Conservation (phyloP, 805 yeast species). For the Candida corydali region DNA sequence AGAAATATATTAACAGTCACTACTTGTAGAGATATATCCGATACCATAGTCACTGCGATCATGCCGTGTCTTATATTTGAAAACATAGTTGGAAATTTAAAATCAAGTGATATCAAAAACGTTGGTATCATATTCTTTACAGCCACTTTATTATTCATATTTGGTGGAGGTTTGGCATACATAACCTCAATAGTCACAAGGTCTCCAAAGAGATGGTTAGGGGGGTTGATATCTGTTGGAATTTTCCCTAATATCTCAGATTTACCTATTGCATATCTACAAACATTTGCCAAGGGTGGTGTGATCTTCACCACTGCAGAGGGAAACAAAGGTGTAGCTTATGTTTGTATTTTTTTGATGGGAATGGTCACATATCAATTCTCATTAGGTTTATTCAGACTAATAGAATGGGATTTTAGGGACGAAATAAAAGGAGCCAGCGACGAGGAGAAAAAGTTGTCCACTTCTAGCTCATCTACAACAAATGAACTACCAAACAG, state of each 20-base stretch:
- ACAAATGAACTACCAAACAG: not conserved
- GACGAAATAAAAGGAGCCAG: conserved; percentile 19
- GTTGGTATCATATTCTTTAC: conserved; percentile 58
- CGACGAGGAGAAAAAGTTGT: conserved; percentile 8
- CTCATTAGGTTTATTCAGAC: conserved; percentile 69
- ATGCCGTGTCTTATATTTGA: conserved; percentile 74
- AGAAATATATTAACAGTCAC: conserved; percentile 62
- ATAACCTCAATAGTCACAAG: conserved; percentile 45
- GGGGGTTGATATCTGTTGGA: conserved; percentile 71
- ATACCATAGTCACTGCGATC: conserved; percentile 61
- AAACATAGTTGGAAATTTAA: conserved; percentile 63
- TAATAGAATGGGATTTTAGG: conserved; percentile 69
- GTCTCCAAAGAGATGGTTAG: conserved; percentile 69
- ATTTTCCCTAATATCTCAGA: conserved; percentile 77
- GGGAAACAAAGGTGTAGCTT: conserved; percentile 77
- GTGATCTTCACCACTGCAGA: conserved; percentile 51
- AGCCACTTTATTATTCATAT: conserved; percentile 46
- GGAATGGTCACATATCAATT: conserved; percentile 65
- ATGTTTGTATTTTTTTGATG: conserved; percentile 72
- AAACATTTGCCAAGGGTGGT: conserved; percentile 63
- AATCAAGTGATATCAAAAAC: conserved; percentile 63
- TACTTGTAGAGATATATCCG: conserved; percentile 65
- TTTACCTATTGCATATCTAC: conserved; percentile 79
- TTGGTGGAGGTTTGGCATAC: conserved; percentile 48
- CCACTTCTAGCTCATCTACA: not conserved